A percentile compares a stretch with the other conserved stretches of the same genome.
Conservation (phyloP, 805 yeast species). For the Ascoidea rubescens region DNA sequence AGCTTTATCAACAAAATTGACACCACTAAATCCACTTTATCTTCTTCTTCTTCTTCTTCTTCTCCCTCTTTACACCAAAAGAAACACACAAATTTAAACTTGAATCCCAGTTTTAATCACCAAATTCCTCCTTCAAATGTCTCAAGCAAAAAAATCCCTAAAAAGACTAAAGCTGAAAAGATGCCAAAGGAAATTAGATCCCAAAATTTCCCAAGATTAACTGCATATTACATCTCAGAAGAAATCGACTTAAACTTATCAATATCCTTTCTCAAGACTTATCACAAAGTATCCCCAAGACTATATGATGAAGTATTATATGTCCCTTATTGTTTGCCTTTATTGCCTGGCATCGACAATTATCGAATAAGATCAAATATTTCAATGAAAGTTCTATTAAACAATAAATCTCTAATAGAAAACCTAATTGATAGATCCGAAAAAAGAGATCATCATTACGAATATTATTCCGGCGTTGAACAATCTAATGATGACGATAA, state of each 20-base stretch:
- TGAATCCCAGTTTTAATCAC: background rate
- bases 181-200: conserved; percentile 33
- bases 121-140: background rate
- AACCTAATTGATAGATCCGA: conserved; percentile 67
- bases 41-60: background rate
- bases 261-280: conserved; percentile 44
- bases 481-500: conserved; percentile 35
- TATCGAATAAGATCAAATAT: conserved; percentile 59
- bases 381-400: conserved; percentile 24
- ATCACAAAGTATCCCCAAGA: conserved; percentile 78
- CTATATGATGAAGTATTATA: conserved; percentile 87
- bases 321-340: conserved; percentile 78
- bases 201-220: conserved; percentile 64
- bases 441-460: conserved; percentile 83
- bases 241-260: conserved; percentile 55
- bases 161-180: conserved; percentile 30
- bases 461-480: conserved; percentile 68
- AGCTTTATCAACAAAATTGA: background rate
- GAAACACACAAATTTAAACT: background rate
- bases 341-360: conserved; percentile 73
- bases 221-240: conserved; percentile 86
- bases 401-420: conserved; percentile 48
- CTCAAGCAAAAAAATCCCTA: conserved; percentile 6
- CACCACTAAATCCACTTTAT: background rate
- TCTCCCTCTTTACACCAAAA: too few species aligned